Conservation (phyloP, 2,329 filamentous ascomycete species). For the Grosmannia serpens region DNA sequence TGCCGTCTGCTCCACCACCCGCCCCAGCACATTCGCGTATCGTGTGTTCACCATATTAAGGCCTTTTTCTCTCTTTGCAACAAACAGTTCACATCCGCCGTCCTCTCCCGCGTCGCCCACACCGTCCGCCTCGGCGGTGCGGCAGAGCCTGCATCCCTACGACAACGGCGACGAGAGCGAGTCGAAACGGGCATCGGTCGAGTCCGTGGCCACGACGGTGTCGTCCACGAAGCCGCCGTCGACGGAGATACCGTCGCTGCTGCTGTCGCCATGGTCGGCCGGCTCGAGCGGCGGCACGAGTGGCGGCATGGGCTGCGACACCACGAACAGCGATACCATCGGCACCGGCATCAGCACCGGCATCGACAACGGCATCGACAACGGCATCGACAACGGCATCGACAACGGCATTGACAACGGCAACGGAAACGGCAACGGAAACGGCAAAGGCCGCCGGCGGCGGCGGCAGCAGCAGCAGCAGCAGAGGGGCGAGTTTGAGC, state of each 20-base stretch:
- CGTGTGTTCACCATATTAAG: neutral
- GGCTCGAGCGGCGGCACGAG: neutral
- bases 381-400: neutral
- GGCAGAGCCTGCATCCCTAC: neutral
- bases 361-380: neutral
- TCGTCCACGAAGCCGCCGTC: neutral
- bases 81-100: neutral
- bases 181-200: neutral
- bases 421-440: neutral
- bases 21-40: neutral
- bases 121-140: neutral
- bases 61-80: neutral
- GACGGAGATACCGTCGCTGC: neutral
- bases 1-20: neutral
- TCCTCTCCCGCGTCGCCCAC: neutral
- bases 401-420: neutral
- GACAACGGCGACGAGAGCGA: neutral
- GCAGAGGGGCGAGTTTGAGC: slow-evolving; percentile 28
- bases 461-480: neutral
- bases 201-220: neutral
- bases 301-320: too few species aligned
- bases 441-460: neutral
- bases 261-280: neutral
- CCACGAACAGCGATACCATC: too few species aligned
- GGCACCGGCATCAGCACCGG: neutral